phyloP scores from a whole-genome alignment of 2,329 filamentous ascomycete genomes.

The Rhynchosporium secalis region DNA sequence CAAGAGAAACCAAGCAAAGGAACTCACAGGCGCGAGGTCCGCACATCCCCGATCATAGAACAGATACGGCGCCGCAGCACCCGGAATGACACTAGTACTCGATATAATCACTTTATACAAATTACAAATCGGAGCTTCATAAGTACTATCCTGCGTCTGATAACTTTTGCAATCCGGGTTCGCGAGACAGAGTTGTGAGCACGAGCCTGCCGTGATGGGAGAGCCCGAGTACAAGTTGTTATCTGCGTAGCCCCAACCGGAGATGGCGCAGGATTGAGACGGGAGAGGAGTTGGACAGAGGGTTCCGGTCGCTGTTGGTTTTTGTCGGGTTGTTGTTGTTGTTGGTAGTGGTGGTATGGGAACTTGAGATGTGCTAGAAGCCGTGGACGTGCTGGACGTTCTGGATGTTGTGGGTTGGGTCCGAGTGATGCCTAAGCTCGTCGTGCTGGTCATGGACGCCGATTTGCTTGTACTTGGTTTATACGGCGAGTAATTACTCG shows the following conservation, averaged over 20 bases:
- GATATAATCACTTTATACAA: conserved; percentile 21
- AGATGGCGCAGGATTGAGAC: conserved; percentile 18
- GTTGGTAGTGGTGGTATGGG: background rate
- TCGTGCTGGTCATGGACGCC: background rate
- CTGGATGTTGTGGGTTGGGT: background rate
- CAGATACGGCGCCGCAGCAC: conserved; percentile 21
- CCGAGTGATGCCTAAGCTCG: background rate
- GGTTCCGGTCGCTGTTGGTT: conserved; percentile 8
- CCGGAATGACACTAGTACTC: conserved; percentile 17
- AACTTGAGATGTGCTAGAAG: background rate
- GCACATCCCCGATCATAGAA: conserved; percentile 26
- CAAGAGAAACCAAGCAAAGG: background rate
- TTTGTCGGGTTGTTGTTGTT: background rate
- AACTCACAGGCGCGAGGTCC: conserved; percentile 21
- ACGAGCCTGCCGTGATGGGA: conserved; percentile 16
- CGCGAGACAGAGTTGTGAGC: conserved; percentile 26
- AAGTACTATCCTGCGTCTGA: conserved; percentile 19
- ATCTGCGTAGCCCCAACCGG: conserved; percentile 26
- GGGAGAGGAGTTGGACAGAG: conserved; percentile 22
- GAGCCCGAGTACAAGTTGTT: conserved; percentile 26
- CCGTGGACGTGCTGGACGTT: background rate
- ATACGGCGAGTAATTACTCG: background rate
- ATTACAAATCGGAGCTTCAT: conserved; percentile 21
- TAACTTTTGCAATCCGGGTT: conserved; percentile 23
- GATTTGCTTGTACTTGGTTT: background rate